Base-by-base conservation (phyloP, 805 yeast species). In the Lachancea nothofagi region DNA sequence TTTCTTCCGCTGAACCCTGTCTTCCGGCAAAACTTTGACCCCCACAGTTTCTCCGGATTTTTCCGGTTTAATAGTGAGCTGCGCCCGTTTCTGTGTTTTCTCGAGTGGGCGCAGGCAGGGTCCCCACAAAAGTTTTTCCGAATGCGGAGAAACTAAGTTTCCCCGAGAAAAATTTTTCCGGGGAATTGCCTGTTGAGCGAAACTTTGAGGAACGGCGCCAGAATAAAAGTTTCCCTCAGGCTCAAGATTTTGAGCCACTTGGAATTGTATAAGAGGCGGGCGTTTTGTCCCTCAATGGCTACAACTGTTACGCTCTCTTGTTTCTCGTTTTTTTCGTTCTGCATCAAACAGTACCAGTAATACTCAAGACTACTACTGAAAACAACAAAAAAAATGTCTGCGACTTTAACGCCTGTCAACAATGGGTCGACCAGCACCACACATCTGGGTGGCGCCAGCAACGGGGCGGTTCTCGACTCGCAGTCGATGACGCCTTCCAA, bases 401-500 rank as follows among this genome's bases (percentile, higher is more conserved):
- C 41, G 13, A 31, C 17, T 19, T 20, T 14, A 5, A 38, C 41
- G 26, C 41, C 41, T 14, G 10, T 31, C 7, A 32, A 38, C 32
- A 26, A 32, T 22, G 26, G 34, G 36, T 30, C 41, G 9, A 19
- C 13, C 19, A 26, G 26, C 14, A 19, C 12, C 21, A 20, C 21
- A 4, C 21, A 38, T n/a, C 26, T 38, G 29, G 34, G 20, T 5
- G 29, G 23, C 18, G 13, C 36, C 20, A 26, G 36, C 13, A 32
- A 15, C 26, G 3, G 27, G n/a, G 26, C 34, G 13, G 29, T 26
- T n/a, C 23, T 29, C 23, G 36, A 42, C 24, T 46, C 59, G 27
- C 36, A 31, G 27, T 25, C 41, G 10, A 34, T 40, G n/a, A 42
- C 43, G n/a, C 46, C 43, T 17, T 40, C 46, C 14, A 41, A 44